Percentiles rank a stretch among this genome's conserved stretches.
phyloP scores from a whole-genome alignment of 139 green algal species.

The Coelastrella sp. region DNA sequence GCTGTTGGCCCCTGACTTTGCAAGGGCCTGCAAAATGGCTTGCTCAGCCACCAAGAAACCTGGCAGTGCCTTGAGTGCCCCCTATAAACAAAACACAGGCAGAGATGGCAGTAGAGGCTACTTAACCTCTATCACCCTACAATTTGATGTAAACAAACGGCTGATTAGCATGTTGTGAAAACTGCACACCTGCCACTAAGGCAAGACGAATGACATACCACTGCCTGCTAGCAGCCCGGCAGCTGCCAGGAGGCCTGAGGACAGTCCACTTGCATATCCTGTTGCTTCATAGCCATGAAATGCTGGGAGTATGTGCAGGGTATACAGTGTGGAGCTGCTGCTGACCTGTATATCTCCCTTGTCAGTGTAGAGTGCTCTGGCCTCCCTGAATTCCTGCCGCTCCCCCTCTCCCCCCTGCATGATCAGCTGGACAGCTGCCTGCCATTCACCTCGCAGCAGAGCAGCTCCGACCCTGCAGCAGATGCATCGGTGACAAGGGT shows the following conservation, averaged over 20 bases:
- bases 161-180: no score
- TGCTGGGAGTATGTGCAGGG: no score
- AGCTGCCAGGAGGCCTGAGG: no score
- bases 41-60: constrained; percentile 70
- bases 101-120: no score
- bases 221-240: no score
- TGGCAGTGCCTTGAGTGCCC: constrained; percentile 70
- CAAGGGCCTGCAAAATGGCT: constrained; percentile 64
- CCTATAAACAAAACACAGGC: constrained; percentile 13
- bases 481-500: neutral
- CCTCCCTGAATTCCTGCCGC: constrained; percentile 40
- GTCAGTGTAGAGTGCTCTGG: constrained; percentile 41
- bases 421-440: constrained; percentile 31
- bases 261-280: no score
- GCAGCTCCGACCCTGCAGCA: constrained; percentile 72
- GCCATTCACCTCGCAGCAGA: constrained; percentile 82
- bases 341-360: constrained; percentile 42
- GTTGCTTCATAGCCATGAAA: no score
- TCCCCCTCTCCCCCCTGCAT: constrained; percentile 35
- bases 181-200: no score
- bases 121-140: no score
- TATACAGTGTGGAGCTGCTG: no score
- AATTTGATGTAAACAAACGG: no score
- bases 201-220: no score
- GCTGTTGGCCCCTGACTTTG: neutral